A percentile compares a stretch with the other conserved stretches of the same genome.
These are phyloP conservation scores for Epicoccum sorghinum DNA, from an alignment of 2,329 filamentous ascomycete genomes.

Conservation along the genomic window DNA sequence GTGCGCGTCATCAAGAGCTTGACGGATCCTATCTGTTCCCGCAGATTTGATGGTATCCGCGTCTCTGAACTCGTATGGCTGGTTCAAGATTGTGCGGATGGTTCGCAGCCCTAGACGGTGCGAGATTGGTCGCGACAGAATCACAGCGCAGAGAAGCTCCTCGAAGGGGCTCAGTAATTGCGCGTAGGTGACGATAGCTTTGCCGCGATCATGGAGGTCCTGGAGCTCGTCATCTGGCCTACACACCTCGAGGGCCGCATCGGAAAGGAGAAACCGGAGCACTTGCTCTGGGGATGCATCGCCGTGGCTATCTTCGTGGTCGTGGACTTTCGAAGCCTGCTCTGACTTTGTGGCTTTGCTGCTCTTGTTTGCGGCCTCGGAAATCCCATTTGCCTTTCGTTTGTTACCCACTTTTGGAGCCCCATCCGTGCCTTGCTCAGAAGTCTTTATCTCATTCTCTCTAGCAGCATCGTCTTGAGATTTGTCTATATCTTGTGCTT, in stretches of 20 bases:
- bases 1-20: slow-evolving; percentile 51
- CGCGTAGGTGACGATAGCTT: slow-evolving; percentile 40
- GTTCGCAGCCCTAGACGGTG: slow-evolving; percentile 53
- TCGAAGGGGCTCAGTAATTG: slow-evolving; percentile 50
- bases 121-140: slow-evolving; percentile 53
- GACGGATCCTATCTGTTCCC: slow-evolving; percentile 41
- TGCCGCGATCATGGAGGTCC: slow-evolving; percentile 29
- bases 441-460: not conserved
- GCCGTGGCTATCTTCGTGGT: not conserved
- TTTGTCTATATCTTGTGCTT: not conserved
- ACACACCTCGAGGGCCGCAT: slow-evolving; percentile 35
- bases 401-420: not conserved
- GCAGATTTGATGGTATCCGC: slow-evolving; percentile 42
- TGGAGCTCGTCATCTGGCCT: slow-evolving; percentile 43
- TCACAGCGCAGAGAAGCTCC: slow-evolving; percentile 52
- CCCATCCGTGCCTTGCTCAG: not conserved
- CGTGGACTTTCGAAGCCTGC: not conserved
- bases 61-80: slow-evolving; percentile 49
- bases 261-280: slow-evolving; percentile 39
- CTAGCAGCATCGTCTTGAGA: not conserved
- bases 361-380: not conserved
- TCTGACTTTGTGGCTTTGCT: not conserved
- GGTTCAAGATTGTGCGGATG: slow-evolving; percentile 45
- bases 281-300: slow-evolving; percentile 29
- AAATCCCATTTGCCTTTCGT: not conserved